These are phyloP conservation scores for Suillus americanus DNA, from an alignment of 768 basidiomycete genomes.

Conservation along the genomic window DNA sequence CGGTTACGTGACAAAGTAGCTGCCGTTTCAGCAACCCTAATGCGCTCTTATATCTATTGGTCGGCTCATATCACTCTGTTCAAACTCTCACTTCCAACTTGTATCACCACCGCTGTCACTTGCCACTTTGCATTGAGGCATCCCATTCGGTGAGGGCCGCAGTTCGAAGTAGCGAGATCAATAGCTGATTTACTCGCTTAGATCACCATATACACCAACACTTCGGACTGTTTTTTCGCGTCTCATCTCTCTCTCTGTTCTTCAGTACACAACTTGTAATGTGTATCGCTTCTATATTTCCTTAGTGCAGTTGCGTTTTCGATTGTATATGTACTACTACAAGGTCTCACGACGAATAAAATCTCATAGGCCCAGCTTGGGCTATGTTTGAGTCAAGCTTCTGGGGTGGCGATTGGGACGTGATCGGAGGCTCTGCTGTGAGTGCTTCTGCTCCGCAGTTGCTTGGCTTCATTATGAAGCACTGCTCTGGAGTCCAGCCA, in stretches of 20 bases:
- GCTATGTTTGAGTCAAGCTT: background rate
- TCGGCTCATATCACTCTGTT: background rate
- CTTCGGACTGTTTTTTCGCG: background rate
- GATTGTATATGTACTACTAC: background rate
- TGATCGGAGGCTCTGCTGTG: background rate
- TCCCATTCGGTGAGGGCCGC: background rate
- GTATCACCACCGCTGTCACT: background rate
- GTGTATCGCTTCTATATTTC: background rate
- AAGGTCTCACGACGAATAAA: background rate
- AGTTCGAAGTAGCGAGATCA: background rate
- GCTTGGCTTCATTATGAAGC: background rate
- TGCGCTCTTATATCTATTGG: constrained; percentile 2
- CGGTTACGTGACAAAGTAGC: background rate
- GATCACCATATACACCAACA: constrained; percentile 2
- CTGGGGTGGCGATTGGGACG: background rate
- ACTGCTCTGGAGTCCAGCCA: no score
- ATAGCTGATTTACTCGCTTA: background rate
- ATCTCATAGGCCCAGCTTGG: background rate
- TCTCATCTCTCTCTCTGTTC: background rate
- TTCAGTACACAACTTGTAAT: background rate
- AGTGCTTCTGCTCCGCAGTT: background rate
- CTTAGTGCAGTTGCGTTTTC: background rate
- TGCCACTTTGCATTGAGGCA: background rate
- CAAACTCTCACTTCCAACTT: background rate
- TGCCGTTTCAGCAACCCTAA: background rate